Percentiles rank a stretch among this genome's conserved stretches.
Evolutionary conservation across 352 stramenopile genomes (phyloP).

Genomic region (Pilasporangium apinafurcum): DNA sequence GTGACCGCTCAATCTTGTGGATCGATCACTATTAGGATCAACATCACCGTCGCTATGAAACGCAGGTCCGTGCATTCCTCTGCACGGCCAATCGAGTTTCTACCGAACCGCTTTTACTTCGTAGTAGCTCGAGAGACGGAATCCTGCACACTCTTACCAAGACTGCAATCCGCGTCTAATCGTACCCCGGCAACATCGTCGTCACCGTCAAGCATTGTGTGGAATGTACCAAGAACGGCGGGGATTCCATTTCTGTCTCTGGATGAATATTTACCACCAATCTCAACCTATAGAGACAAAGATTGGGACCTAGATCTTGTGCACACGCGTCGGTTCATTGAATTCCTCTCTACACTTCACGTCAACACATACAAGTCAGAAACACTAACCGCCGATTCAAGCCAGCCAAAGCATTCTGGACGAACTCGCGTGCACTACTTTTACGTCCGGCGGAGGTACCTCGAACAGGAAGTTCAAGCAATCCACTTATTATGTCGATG

Average conservation of each 20-base stretch:
- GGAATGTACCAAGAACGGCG: constrained; percentile 21
- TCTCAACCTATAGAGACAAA: not conserved
- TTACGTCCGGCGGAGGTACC: constrained; percentile 24
- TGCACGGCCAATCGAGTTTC: constrained; percentile 48
- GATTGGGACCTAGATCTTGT: constrained; percentile 21
- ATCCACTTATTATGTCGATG: constrained; percentile 60
- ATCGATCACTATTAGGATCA: no score
- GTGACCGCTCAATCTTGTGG: no score
- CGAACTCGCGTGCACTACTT: constrained; percentile 60
- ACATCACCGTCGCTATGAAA: constrained; percentile 50
- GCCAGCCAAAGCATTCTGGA: constrained; percentile 7
- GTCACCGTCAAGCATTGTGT: no score
- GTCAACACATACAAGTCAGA: not conserved
- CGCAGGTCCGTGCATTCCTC: constrained; percentile 18
- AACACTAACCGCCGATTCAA: not conserved
- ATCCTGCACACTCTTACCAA: no score
- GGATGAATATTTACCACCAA: constrained; percentile 19
- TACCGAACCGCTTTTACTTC: constrained; percentile 46
- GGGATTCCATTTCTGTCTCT: constrained; percentile 42
- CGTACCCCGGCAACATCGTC: no score
- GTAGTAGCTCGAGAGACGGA: constrained; percentile 30
- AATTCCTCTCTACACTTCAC: constrained; percentile 31
- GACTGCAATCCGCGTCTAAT: no score
- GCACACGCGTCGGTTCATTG: constrained; percentile 45
- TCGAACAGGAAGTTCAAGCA: constrained; percentile 24